Evolutionary conservation across 305 asterid genomes (phyloP), one percentile per base, ranked within the genome.

Genomic region (Fraxinus velutina): DNA sequence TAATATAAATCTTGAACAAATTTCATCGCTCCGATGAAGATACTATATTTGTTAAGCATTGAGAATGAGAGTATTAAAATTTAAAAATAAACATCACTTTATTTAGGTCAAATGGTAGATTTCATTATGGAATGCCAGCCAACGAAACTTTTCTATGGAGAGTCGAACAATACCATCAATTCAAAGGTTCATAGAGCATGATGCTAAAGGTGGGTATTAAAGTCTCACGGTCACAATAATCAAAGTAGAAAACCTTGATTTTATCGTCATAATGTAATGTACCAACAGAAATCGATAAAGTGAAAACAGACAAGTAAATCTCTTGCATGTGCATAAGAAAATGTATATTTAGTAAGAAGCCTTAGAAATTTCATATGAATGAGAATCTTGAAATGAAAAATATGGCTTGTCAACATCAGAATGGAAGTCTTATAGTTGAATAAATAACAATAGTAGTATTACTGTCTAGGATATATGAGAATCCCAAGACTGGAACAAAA

Each of bases 381-480:
- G 21, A 29, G 39, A 66, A 76, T 19, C 70, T 66, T 78, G 55
- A 86, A 78, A 74, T 33, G 36, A 77, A 74, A 79, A 80, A 76
- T 62, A 62, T 79, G 78, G 85, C 73, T 83, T 81, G 82, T 73
- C 76, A 76, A 74, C 76, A 22, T 64, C 66, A 78, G 73, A 85
- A 64, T 70, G 42, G 73, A 73, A 86, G 77, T 78, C 85, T 68
- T 77, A 37, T 36, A 47, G 82, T 81, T 70, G 32, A 79, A 39
- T 27, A 32, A 78, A 81, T 76, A 66, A 32, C 55, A 82, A 83
- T 60, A 76, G 27, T 9, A 66, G 75, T 79, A 60, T 30, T 72
- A 72, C 71, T 77, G 80, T 79, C 78, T 52, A 83, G 83, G 88
- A 83, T 81, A 78, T 80, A 83, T 85, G 83, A 84, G 81, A 88